phyloP scores from a whole-genome alignment of 768 basidiomycete species.

The Tephrocybe sp. region DNA sequence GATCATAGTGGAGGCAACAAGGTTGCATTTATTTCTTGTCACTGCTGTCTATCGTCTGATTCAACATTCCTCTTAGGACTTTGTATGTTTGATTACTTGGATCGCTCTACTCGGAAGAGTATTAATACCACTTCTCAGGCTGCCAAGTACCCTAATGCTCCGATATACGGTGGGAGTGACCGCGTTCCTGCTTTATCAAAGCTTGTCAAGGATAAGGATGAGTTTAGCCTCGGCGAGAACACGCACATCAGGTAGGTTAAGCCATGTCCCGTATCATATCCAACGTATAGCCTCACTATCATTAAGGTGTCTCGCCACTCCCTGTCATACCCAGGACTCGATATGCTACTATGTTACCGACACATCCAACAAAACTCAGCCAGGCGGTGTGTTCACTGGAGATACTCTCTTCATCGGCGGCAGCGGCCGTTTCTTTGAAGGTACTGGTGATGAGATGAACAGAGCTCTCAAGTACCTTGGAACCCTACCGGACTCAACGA shows the following conservation, averaged over 20 bases:
- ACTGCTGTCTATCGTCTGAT: constrained; percentile 3
- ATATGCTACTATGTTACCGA: constrained; percentile 85
- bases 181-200: constrained; percentile 66
- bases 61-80: constrained; percentile 34
- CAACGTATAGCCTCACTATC: constrained; percentile 4
- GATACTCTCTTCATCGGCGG: constrained; percentile 90
- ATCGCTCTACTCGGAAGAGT: constrained; percentile 5
- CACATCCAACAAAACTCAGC: constrained; percentile 42
- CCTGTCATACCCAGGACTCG: constrained; percentile 96
- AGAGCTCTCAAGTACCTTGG: constrained; percentile 68
- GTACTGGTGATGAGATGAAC: constrained; percentile 79
- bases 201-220: constrained; percentile 78
- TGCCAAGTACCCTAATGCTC: constrained; percentile 42
- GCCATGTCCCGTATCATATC: background rate
- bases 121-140: constrained; percentile 29
- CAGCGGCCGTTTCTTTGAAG: constrained; percentile 95
- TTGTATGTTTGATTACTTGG: constrained; percentile 40
- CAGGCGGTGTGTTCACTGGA: constrained; percentile 89
- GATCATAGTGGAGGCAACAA: constrained; percentile 91
- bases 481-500: constrained; percentile 74
- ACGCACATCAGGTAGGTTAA: constrained; percentile 54
- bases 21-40: constrained; percentile 39
- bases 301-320: constrained; percentile 76
- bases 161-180: constrained; percentile 82
- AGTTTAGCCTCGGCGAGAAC: constrained; percentile 69